These are phyloP conservation scores for Termitomyces eurrhizus DNA, from an alignment of 768 basidiomycete genomes.

Conservation along the genomic window DNA sequence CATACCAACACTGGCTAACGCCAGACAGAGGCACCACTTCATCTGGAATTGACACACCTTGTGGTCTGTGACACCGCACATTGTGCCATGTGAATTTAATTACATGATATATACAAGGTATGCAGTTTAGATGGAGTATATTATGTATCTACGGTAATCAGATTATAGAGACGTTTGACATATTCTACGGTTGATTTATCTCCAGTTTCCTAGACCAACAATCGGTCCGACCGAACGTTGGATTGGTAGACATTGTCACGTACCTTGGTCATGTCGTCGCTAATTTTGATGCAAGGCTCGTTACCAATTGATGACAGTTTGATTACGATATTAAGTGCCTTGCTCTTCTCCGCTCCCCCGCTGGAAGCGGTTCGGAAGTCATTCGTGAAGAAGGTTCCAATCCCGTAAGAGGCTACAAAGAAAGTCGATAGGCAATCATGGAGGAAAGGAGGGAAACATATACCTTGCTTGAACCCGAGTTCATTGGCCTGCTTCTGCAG, in stretches of 20 bases:
- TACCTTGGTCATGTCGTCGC: slow-evolving; percentile 85
- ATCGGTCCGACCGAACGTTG: neutral
- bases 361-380: slow-evolving; percentile 61
- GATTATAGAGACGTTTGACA: slow-evolving; percentile 52
- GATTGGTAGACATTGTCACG: slow-evolving; percentile 3
- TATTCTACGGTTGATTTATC: slow-evolving; percentile 51
- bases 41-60: too few relatives aligned
- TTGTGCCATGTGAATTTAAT: too few relatives aligned
- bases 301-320: slow-evolving; percentile 77
- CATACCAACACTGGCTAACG: too few relatives aligned
- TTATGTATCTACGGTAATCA: slow-evolving; percentile 11
- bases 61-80: too few relatives aligned
- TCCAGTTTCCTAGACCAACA: slow-evolving; percentile 57
- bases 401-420: slow-evolving; percentile 79
- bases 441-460: slow-evolving; percentile 10
- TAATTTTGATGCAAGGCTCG: slow-evolving; percentile 85
- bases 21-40: too few relatives aligned
- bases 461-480: slow-evolving; percentile 64
- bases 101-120: neutral
- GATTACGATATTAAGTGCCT: slow-evolving; percentile 91
- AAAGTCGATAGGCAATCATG: neutral
- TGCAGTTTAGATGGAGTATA: neutral
- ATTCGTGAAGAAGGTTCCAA: slow-evolving; percentile 91
- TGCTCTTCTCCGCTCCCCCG: slow-evolving; percentile 54
- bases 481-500: slow-evolving; percentile 71